phyloP scores from a whole-genome alignment of 1,284 basidiomycete genomes.

The Melanopsichium pennsylvanicum region DNA sequence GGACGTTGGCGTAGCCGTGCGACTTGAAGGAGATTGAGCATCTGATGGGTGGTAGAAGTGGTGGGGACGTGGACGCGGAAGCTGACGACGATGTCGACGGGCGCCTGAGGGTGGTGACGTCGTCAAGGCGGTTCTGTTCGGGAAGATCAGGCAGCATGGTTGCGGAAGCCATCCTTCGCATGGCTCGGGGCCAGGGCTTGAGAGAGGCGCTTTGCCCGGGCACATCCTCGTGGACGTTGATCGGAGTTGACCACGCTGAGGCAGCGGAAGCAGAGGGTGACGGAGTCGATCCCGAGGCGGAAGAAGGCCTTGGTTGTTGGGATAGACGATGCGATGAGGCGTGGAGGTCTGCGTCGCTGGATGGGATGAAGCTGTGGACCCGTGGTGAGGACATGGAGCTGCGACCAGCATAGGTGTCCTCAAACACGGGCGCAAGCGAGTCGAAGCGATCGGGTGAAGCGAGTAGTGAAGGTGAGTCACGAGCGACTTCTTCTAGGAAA shows the following conservation, averaged over 20 bases:
- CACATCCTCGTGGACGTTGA: conserved; percentile 2
- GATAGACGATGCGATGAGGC: not conserved
- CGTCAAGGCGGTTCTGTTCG: conserved; percentile 19
- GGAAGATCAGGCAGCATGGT: conserved; percentile 29
- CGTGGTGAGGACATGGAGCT: conserved; percentile 8
- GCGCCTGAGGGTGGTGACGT: conserved; percentile 3
- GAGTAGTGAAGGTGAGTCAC: conserved; percentile 17
- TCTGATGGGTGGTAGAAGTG: conserved; percentile 17
- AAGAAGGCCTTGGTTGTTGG: conserved; percentile 1
- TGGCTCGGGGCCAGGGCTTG: conserved; percentile 9
- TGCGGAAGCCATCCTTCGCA: conserved; percentile 16
- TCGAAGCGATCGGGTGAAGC: conserved; percentile 13
- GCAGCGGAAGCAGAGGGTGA: conserved; percentile 11
- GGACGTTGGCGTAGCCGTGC: not conserved
- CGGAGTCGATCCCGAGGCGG: conserved; percentile 3
- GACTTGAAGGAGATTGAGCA: conserved; percentile 13
- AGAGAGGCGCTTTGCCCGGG: not conserved
- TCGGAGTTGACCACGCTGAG: conserved; percentile 6
- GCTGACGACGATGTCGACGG: conserved; percentile 17
- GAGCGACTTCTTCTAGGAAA: conserved; percentile 41
- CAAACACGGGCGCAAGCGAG: conserved; percentile 8
- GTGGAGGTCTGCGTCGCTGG: not conserved
- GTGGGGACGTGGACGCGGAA: not conserved
- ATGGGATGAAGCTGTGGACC: conserved; percentile 1
- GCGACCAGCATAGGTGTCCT: conserved; percentile 1